Evolutionary conservation across 2,329 filamentous ascomycete genomes (phyloP), one percentile per base, ranked within the genome.

Genomic region (Phialophora macrospora): DNA sequence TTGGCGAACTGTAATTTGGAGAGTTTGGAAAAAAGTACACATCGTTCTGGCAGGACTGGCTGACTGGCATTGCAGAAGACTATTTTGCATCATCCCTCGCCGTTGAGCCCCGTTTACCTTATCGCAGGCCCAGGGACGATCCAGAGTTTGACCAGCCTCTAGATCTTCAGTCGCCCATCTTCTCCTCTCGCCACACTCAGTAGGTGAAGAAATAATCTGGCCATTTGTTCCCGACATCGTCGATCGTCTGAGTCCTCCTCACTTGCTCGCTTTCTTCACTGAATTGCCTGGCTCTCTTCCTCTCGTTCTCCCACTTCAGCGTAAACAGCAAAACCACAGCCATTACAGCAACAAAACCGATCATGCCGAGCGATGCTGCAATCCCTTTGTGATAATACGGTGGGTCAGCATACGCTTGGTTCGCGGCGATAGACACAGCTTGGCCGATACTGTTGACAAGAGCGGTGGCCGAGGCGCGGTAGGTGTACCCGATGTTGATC

Each of bases 401-500:
- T 28, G 68, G 68, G 44, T 68, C 63, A 7, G 46, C 56, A 30
- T 66, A 70, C 4, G 63, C 65, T 41, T 70, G 57, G 32, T 68
- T 68, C 9, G 58, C 57, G 2, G 57, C 57, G 28, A 70, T 65
- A 5, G 66, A 56, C 1, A 68, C 59, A 5, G 51, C 34, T 49
- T 70, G 62, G 3, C 55, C 62, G 32, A 66, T 52, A 26, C 54
- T 44, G 46, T 68, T 68, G 63, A 68, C 66, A 3, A 70, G 30
- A 0, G 68, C 66, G 4, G 63, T 59, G 3, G 68, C 68, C 2
- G 57, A 49, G 1, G 66, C 66, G 3, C 68, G 68, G 38, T 63
- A 60, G 3, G 68, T 68, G 30, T 70, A 70, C 1, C 65, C 68
- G 34, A 62, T 48, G 17, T 68, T 64, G 51, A 64, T 68, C 24